phyloP scores from a whole-genome alignment of 2,329 filamentous ascomycete species.

The Penicillium olsonii region DNA sequence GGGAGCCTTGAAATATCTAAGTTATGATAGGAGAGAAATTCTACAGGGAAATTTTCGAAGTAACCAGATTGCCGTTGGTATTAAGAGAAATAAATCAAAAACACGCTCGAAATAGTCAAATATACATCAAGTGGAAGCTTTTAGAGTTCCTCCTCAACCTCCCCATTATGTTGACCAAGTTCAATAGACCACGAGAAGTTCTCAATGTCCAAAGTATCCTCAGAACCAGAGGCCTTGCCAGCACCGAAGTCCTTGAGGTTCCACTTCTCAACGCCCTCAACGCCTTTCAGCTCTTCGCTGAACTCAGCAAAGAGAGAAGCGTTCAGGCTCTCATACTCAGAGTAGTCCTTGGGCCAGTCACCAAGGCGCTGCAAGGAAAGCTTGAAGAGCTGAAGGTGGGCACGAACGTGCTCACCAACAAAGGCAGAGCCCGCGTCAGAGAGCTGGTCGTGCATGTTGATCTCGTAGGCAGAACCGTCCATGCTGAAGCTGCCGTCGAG shows the following conservation, averaged over 20 bases:
- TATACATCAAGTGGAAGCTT: neutral
- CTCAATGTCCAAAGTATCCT: slow-evolving; percentile 27
- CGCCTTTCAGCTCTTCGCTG: slow-evolving; percentile 42
- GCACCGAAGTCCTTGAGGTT: slow-evolving; percentile 46
- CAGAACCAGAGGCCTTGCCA: slow-evolving; percentile 49
- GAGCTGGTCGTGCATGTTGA: slow-evolving; percentile 21
- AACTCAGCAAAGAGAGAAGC: slow-evolving; percentile 47
- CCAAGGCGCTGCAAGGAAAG: slow-evolving; percentile 43
- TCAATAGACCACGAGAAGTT: slow-evolving; percentile 30
- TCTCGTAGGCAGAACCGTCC: slow-evolving; percentile 22
- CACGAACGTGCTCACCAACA: slow-evolving; percentile 34
- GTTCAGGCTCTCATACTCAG: slow-evolving; percentile 52
- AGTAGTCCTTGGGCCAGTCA: slow-evolving; percentile 49
- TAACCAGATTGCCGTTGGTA: neutral
- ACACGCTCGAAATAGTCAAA: neutral
- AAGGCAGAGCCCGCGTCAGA: slow-evolving; percentile 16
- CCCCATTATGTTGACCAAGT: slow-evolving; percentile 13
- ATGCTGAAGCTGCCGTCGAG: slow-evolving; percentile 23
- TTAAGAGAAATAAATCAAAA: neutral
- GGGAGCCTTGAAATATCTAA: no score
- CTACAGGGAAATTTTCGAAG: neutral
- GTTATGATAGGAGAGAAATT: no score
- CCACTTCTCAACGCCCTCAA: slow-evolving; percentile 52
- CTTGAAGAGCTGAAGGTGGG: slow-evolving; percentile 43
- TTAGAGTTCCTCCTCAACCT: slow-evolving; percentile 23